A percentile compares a stretch with the other conserved stretches of the same genome.
Conservation (phyloP, 2,329 filamentous ascomycete genomes). For the Orbilia blumenaviensis region DNA sequence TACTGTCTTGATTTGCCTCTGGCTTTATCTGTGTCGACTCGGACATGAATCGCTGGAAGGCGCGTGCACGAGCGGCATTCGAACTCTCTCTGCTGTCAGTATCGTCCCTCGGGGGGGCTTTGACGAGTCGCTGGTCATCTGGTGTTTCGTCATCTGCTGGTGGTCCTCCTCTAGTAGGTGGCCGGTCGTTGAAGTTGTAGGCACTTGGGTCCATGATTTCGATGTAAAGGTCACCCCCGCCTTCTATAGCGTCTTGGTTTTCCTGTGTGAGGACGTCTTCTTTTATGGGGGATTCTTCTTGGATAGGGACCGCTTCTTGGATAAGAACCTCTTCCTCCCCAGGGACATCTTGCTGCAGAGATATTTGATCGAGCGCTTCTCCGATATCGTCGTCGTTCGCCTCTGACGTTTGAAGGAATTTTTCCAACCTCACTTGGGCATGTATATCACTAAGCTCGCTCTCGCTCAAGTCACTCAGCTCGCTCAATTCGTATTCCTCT, state of each 20-base stretch:
- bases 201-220: neutral
- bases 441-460: neutral
- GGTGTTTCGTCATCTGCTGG: constrained; percentile 7
- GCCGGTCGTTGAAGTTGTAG: no score
- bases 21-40: neutral
- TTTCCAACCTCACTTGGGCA: neutral
- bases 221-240: neutral
- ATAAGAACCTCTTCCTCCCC: neutral
- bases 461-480: no score
- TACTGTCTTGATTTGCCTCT: neutral
- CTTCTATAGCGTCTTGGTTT: neutral
- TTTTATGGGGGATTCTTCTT: no score
- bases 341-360: no score
- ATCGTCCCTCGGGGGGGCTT: neutral
- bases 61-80: neutral
- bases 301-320: no score
- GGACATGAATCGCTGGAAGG: neutral
- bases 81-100: neutral
- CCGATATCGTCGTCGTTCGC: neutral
- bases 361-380: no score
- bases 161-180: neutral
- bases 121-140: constrained; percentile 18
- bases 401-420: neutral
- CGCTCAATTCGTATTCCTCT: no score
- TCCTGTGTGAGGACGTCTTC: neutral